Percentiles rank a stretch among this genome's conserved stretches.
Evolutionary conservation across 164 flowering plant species (phyloP).

Genomic region (Protea cynaroides): DNA sequence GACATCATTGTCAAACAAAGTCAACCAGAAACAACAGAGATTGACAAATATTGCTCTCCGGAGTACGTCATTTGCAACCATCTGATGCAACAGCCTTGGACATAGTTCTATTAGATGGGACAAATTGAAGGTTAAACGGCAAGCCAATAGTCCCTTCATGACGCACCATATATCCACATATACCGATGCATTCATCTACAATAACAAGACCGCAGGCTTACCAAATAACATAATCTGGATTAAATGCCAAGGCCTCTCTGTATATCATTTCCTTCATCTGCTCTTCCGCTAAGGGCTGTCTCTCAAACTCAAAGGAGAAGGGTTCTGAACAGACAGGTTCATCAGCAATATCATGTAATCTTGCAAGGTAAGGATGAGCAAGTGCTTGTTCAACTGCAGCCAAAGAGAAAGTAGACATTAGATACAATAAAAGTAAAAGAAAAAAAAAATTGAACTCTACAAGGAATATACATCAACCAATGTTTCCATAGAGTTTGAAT

Average conservation of each 20-base stretch:
- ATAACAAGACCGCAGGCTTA: constrained; percentile 5
- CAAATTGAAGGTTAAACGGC: background rate
- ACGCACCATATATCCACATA: background rate
- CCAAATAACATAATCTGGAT: constrained; percentile 51
- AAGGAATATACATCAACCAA: background rate
- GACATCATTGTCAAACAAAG: no score
- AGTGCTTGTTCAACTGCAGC: constrained; percentile 84
- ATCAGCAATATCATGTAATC: constrained; percentile 80
- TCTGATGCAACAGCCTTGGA: background rate
- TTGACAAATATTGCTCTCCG: no score
- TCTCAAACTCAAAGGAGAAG: constrained; percentile 88
- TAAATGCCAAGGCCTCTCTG: constrained; percentile 64
- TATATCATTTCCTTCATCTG: constrained; percentile 93
- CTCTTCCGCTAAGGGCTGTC: constrained; percentile 62
- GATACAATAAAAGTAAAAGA: background rate
- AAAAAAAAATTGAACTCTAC: background rate
- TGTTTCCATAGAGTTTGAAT: background rate
- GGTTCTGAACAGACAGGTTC: constrained; percentile 76
- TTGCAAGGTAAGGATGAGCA: constrained; percentile 86
- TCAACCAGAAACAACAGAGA: background rate
- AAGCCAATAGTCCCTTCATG: background rate
- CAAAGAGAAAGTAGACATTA: constrained; percentile 10
- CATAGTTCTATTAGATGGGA: background rate
- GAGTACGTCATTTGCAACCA: background rate
- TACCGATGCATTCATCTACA: background rate